Conservation (phyloP, 176 grass and related monocot genomes). For the Musa itinerans region DNA sequence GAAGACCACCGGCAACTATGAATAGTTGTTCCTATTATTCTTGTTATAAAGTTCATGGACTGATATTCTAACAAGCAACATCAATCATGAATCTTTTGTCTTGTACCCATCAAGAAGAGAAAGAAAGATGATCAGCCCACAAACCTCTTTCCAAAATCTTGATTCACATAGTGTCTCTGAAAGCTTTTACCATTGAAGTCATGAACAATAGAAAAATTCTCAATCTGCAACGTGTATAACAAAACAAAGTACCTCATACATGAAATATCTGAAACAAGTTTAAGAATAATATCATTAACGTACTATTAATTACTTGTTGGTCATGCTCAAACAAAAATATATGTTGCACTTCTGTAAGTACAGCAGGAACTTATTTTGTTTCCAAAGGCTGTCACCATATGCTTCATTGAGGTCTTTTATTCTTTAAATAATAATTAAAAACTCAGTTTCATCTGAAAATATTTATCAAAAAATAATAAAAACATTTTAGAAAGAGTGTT, state of each 20-base stretch:
- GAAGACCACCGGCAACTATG: background rate
- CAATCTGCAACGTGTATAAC: slow-evolving; percentile 13
- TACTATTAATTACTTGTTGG: too few relatives aligned
- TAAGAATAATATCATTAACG: background rate
- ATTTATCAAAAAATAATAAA: too few relatives aligned
- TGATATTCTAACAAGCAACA: background rate
- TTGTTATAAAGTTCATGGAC: background rate
- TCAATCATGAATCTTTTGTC: background rate
- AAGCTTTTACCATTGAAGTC: slow-evolving; percentile 30
- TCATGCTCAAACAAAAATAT: background rate
- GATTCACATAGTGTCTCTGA: slow-evolving; percentile 29
- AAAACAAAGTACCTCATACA: slow-evolving; percentile 7
- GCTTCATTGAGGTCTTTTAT: too few relatives aligned
- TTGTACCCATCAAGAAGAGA: background rate
- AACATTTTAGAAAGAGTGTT: too few relatives aligned
- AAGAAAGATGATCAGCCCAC: slow-evolving; percentile 11
- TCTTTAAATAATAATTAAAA: too few relatives aligned
- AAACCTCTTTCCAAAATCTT: slow-evolving; percentile 26
- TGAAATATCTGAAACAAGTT: background rate
- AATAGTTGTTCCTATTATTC: background rate
- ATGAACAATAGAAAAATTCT: slow-evolving; percentile 33
- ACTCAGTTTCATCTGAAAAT: too few relatives aligned
- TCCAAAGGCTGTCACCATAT: too few relatives aligned
- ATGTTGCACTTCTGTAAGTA: background rate
- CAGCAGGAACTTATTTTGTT: too few relatives aligned